These are phyloP conservation scores for Oryza rufipogon DNA, from an alignment of 176 grass and related monocot genomes.

Conservation along the genomic window DNA sequence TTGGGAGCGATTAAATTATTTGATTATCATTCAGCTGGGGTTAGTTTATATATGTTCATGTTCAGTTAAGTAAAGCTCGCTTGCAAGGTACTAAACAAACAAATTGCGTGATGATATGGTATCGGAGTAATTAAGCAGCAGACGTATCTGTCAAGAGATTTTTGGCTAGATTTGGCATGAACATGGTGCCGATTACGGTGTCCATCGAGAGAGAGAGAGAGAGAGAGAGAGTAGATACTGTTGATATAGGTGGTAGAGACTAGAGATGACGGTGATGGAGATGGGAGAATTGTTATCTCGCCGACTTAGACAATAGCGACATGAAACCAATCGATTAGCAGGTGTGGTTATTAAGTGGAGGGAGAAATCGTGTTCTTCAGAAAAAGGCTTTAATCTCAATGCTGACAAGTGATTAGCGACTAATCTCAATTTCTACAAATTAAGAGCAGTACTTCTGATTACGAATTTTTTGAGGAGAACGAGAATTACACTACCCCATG, in stretches of 20 bases:
- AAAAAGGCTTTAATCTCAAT: no score
- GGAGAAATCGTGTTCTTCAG: no score
- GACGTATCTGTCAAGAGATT: neutral
- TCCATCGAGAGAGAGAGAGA: neutral
- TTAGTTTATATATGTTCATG: neutral
- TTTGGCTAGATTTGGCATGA: neutral
- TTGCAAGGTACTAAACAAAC: neutral
- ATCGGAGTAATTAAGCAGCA: neutral
- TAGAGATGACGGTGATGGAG: neutral
- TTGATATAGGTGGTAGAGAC: neutral
- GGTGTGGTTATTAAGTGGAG: no score
- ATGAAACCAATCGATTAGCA: no score
- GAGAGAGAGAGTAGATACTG: neutral
- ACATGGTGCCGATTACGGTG: neutral
- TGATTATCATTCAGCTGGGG: neutral
- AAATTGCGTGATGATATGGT: neutral
- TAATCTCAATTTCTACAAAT: no score
- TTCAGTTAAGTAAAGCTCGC: neutral
- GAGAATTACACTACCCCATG: no score
- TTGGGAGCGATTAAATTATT: constrained; percentile 16
- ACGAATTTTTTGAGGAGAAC: no score
- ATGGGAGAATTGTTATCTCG: neutral
- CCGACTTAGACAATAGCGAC: neutral
- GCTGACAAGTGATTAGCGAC: no score
- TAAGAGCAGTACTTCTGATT: no score